Base-by-base conservation (phyloP, 1,284 basidiomycete species). In the Cutaneotrichosporon sp. region DNA sequence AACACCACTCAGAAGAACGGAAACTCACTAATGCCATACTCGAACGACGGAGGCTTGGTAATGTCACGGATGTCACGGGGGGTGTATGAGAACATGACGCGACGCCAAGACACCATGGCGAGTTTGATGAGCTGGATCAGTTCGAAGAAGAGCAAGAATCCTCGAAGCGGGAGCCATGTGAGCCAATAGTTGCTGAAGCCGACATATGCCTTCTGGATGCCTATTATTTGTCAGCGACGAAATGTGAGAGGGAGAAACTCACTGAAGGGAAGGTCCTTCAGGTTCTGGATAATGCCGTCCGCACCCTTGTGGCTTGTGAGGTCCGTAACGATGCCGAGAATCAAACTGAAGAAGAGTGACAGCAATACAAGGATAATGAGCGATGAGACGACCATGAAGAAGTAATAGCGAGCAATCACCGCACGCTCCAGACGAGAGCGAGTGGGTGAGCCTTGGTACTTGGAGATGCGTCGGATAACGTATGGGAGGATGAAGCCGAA, bases 61-160 rank as follows among this genome's bases (percentile, higher is more conserved):
- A 89, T 93, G 65, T 97, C 92, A 49, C 91, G 82, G 54, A 97
- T 90, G 66, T 97, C 92, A 62, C 96, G 84, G 41, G 93, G 94
- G 0, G 96, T 98, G 52, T 93, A 85, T n/a, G 92, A 90, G 66
- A 97, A 88, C 43, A 91, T 75, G 80, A 80, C 77, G 3, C 88
- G 91, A 75, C 88, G 88, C 75, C 97, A 78, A 31, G 85, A 92
- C 19, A 92, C 82, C 78, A 87, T 83, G 12, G 92, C 67, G 29
- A 99, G 80, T 68, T 96, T 94, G 75, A 97, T 75, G 50, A 97
- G 84, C 74, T 99, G 96, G 5, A 94, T 93, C 37, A 99, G 79
- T 71, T 99, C 96, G 67, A 97, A 97, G 53, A 97, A 77, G 22
- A 85, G 85, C 41, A 97, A 80, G 80, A 96, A 96, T 26, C 92